These are phyloP conservation scores for Dacryopinax spathularia DNA, from an alignment of 768 basidiomycete species.

Conservation along the genomic window DNA sequence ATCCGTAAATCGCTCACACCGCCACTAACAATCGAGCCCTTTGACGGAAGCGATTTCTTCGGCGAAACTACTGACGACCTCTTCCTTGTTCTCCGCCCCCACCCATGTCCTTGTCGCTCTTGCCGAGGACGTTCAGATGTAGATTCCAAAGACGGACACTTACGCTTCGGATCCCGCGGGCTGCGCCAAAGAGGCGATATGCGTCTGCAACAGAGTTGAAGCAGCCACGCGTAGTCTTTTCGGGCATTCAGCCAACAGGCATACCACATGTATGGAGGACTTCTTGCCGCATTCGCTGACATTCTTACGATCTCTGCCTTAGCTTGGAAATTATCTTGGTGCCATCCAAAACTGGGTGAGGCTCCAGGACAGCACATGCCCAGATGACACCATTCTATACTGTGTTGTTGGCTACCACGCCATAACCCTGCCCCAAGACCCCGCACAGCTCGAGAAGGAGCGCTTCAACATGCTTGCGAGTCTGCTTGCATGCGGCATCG, in stretches of 20 bases:
- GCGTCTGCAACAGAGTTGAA: neutral
- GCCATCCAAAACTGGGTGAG: constrained; percentile 81
- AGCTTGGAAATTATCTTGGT: constrained; percentile 92
- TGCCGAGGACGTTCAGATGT: neutral
- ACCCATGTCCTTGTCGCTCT: neutral
- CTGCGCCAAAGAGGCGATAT: neutral
- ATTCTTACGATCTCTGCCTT: neutral
- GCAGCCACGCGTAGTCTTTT: constrained; percentile 40
- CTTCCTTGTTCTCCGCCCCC: neutral
- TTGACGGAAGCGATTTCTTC: neutral
- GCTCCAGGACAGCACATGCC: constrained; percentile 47
- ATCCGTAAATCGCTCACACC: neutral
- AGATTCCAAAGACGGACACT: no score
- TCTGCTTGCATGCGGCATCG: constrained; percentile 71
- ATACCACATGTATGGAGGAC: constrained; percentile 56
- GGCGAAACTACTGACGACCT: neutral
- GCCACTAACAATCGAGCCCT: neutral
- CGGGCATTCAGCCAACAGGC: constrained; percentile 89
- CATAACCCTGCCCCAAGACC: constrained; percentile 80
- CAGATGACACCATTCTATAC: constrained; percentile 56
- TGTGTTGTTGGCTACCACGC: constrained; percentile 92
- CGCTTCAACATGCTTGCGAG: constrained; percentile 47
- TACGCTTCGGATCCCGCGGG: no score
- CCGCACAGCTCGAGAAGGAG: constrained; percentile 33
- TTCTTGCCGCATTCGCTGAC: neutral